Evolutionary conservation across 2,329 filamentous ascomycete species (phyloP), one percentile per base, ranked within the genome.

Genomic region (Bipolaris victoriae): DNA sequence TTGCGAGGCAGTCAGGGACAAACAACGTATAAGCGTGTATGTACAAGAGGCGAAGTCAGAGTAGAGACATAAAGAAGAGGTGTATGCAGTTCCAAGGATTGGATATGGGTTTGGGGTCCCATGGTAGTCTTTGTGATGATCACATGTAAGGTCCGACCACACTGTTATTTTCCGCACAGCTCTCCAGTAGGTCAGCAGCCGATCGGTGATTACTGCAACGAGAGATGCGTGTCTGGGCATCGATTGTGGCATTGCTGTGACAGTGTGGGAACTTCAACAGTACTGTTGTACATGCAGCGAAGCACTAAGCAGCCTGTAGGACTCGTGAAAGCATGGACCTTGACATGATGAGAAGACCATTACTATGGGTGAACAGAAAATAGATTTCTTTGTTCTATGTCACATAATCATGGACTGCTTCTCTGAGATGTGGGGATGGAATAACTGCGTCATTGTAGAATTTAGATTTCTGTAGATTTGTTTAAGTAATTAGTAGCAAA

Each of bases 41-140:
- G 43, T 47, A 26, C 54, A 57, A 39, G 54, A 57, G 22, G 54
- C 36, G 11, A 52, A 36, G 41, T 36, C 48, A 43, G 54, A 52
- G 24, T 52, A 29, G 48, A 43, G 36, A 29, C 22, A 41, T 16
- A 6, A 20, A 36, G 13, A 18, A 31, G 29, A 31, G 29, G 29
- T 31, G 29, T 31, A 31, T 41, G 47, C n/a, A 40, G 16, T 39
- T 18, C 26, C 26, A 36, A 33, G 39, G 24, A 24, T 29, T 18
- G 49, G 46, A 47, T 39, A 24, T 55, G 47, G 41, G 24, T 18
- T 35, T 31, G n/a, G 35, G 52, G 52, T 44, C 40, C 29, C 18
- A 41, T 20, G 37, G 37, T 50, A 41, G 36, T 48, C 37, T 36
- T 44, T 44, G 20, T 22, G 44, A 24, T 20, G 15, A 22, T 35